A percentile compares a stretch with the other conserved stretches of the same genome.
These are phyloP conservation scores for Skeletonema potamos DNA, from an alignment of 108 stramenopile species.

Conservation along the genomic window DNA sequence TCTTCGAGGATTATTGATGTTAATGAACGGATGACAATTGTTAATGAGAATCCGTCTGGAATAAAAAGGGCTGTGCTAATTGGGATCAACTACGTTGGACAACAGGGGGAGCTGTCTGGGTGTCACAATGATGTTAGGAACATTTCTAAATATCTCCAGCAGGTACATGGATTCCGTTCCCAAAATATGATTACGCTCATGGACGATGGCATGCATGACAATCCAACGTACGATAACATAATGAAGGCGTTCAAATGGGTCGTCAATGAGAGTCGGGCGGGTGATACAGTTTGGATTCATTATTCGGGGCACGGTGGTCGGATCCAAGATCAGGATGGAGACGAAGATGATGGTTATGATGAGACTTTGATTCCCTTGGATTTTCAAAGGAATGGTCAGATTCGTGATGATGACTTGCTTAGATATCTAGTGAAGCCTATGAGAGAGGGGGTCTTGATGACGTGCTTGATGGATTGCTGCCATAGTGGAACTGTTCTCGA, in stretches of 20 bases:
- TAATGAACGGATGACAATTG: slow-evolving; percentile 44
- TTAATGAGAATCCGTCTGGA: slow-evolving; percentile 45
- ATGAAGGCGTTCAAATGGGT: slow-evolving; percentile 57
- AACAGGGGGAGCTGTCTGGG: slow-evolving; percentile 57
- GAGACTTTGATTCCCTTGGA: slow-evolving; percentile 84
- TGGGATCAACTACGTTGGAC: slow-evolving; percentile 72
- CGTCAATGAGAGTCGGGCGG: slow-evolving; percentile 46
- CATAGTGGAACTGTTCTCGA: slow-evolving; percentile 84
- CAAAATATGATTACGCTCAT: slow-evolving; percentile 43
- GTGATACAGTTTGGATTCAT: slow-evolving; percentile 67
- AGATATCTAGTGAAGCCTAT: slow-evolving; percentile 50
- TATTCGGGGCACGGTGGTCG: slow-evolving; percentile 56
- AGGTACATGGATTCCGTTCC: slow-evolving; percentile 39
- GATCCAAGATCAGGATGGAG: slow-evolving; percentile 44
- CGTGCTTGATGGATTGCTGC: slow-evolving; percentile 75
- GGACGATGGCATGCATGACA: slow-evolving; percentile 65
- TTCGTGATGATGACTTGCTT: slow-evolving; percentile 70
- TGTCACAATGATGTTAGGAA: slow-evolving; percentile 74
- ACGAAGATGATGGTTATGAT: slow-evolving; percentile 73
- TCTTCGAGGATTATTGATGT: slow-evolving; percentile 55
- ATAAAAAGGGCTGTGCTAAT: slow-evolving; percentile 60
- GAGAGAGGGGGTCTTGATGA: slow-evolving; percentile 61
- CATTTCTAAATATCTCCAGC: slow-evolving; percentile 49
- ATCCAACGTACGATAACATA: slow-evolving; percentile 67
- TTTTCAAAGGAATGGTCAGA: slow-evolving; percentile 58